Conservation (phyloP, 2,329 filamentous ascomycete genomes). For the Colletotrichum euphorbiae region DNA sequence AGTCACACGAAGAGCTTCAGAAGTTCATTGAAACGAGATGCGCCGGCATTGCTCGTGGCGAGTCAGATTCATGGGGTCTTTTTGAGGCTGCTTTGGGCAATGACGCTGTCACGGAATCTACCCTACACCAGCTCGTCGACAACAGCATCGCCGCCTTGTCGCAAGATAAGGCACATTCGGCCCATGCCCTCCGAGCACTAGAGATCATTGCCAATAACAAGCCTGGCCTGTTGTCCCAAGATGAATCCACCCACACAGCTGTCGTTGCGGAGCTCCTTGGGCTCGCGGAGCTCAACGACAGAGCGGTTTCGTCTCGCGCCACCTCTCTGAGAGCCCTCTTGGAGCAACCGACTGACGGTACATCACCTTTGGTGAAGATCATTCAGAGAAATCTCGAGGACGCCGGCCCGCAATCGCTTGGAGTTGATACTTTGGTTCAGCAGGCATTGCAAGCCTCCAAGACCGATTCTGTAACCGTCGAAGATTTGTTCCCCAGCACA, state of each 20-base stretch:
- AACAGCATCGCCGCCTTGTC: slow-evolving; percentile 50
- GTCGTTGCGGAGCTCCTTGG: slow-evolving; percentile 66
- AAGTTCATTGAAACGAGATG: slow-evolving; percentile 51
- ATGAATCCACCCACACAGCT: slow-evolving; percentile 59
- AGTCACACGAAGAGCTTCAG: slow-evolving; percentile 57
- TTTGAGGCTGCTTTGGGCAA: slow-evolving; percentile 61
- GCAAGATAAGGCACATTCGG: slow-evolving; percentile 45
- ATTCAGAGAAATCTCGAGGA: slow-evolving; percentile 67
- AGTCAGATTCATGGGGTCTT: slow-evolving; percentile 55
- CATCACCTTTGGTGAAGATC: slow-evolving; percentile 60
- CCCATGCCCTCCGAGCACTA: slow-evolving; percentile 56
- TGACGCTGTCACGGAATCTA: slow-evolving; percentile 52
- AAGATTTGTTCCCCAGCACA: slow-evolving; percentile 71
- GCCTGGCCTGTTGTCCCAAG: slow-evolving; percentile 57
- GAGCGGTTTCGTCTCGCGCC: slow-evolving; percentile 54
- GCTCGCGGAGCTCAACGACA: slow-evolving; percentile 62
- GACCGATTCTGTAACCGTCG: slow-evolving; percentile 47
- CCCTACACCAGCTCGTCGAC: slow-evolving; percentile 49
- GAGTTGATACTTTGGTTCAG: slow-evolving; percentile 64
- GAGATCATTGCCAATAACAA: slow-evolving; percentile 60
- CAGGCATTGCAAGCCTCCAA: slow-evolving; percentile 58
- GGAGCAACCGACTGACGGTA: slow-evolving; percentile 56
- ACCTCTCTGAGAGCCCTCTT: slow-evolving; percentile 58
- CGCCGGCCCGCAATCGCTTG: slow-evolving; percentile 61
- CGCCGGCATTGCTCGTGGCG: slow-evolving; percentile 17